A percentile compares a stretch with the other conserved stretches of the same genome.
phyloP scores from a whole-genome alignment of 2,329 filamentous ascomycete species.

The Myotisia sp. region DNA sequence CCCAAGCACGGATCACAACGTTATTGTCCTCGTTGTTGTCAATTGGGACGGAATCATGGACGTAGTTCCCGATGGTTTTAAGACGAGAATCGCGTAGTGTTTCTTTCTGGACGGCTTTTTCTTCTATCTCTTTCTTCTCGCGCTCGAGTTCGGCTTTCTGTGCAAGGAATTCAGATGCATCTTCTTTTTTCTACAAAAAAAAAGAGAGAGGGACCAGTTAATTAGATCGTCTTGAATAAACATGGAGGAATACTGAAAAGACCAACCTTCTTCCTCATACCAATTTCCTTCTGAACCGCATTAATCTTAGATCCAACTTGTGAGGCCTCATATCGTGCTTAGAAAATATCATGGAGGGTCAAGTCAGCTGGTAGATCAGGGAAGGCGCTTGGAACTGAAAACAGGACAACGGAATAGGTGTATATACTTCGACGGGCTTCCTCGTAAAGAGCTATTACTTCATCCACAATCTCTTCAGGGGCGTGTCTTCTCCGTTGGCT shows the following conservation, averaged over 20 bases:
- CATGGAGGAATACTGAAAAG: slow-evolving; percentile 1
- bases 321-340: slow-evolving; percentile 60
- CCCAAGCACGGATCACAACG: slow-evolving; percentile 60
- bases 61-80: slow-evolving; percentile 76
- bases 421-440: slow-evolving; percentile 59
- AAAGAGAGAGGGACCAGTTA: neutral
- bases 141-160: slow-evolving; percentile 66
- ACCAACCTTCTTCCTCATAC: slow-evolving; percentile 69
- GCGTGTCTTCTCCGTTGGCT: slow-evolving; percentile 74
- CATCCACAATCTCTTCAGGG: slow-evolving; percentile 71
- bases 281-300: slow-evolving; percentile 76
- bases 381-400: slow-evolving; percentile 1
- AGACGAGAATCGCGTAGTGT: slow-evolving; percentile 59
- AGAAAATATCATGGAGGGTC: slow-evolving; percentile 6
- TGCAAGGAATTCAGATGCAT: slow-evolving; percentile 63
- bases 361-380: no score
- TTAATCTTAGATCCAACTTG: slow-evolving; percentile 80
- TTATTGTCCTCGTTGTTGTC: slow-evolving; percentile 87
- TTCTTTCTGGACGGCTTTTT: slow-evolving; percentile 62
- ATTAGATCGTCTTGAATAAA: neutral
- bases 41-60: slow-evolving; percentile 74
- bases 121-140: slow-evolving; percentile 66
- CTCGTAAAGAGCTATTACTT: slow-evolving; percentile 75
- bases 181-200: slow-evolving; percentile 56
- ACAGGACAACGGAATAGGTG: neutral